Base-by-base conservation (phyloP, 208 protist genomes). In the Leishmania arabica region DNA sequence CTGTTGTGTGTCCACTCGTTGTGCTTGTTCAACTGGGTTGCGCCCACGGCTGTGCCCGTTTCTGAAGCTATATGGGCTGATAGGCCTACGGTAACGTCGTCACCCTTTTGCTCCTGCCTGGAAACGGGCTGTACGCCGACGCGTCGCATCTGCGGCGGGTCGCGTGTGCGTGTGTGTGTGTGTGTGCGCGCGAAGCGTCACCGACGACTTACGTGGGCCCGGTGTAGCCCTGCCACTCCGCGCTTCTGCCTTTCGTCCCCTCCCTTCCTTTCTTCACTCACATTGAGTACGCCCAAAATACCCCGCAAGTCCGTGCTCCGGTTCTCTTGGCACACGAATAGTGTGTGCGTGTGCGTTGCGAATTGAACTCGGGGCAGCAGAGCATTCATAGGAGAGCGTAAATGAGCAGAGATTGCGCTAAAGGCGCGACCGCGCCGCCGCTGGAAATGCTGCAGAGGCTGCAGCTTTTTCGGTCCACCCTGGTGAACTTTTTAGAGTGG, bases 401-500 rank as follows among this genome's bases (percentile, higher is more conserved):
- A 45, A 85, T 85, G 82, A 85, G 42, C 62, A 62, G 82, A 53
- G 77, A 69, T 0, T 27, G 19, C 56, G 65, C 75, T 1, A 81
- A 73, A 31, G 58, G 62, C n/a, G 77, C 81, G 37, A 73, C 82
- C 19, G 82, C 87, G 49, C 95, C 95, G 40, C 84, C 90, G 21
- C 84, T 97, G 21, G 89, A 93, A 51, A 78, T 90, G 77, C 80
- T 98, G 54, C 89, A 93, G 51, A 90, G 91, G 82, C 83, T 98
- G 66, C 95, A 97, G 82, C 88, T 98, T 31, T 97, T 96, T 79
- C 92, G 95, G 60, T 97, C 92, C 9, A 94, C 91, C 17, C 84
- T 98, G 6, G 93, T 96, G 13, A 95, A 90, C 80, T 97, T 98
- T 53, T 79, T 97, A 34, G 89, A 93, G 54, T 93, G 92, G 92